Conservation (phyloP, 2,329 filamentous ascomycete species). For the Corynespora cassiicola region DNA sequence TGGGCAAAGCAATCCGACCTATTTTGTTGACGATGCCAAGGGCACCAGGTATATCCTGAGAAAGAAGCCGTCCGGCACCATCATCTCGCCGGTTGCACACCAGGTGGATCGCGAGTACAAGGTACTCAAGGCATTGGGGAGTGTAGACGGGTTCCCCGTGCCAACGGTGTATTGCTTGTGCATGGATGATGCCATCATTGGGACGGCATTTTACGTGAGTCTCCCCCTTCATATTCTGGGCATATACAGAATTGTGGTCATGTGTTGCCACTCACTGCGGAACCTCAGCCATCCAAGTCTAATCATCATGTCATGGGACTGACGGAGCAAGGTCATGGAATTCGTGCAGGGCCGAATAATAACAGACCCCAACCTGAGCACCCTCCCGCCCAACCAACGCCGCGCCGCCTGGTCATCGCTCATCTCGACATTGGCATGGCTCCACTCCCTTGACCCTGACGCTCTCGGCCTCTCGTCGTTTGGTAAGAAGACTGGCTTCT, state of each 20-base stretch:
- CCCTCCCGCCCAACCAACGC: conserved; percentile 68
- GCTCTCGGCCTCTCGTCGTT: conserved; percentile 73
- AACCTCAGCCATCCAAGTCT: neutral
- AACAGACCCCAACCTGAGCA: conserved; percentile 81
- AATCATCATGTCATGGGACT: no score
- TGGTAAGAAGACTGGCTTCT: conserved; percentile 78
- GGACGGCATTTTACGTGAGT: conserved; percentile 80
- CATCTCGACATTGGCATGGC: conserved; percentile 78
- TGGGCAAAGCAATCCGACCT: conserved; percentile 96
- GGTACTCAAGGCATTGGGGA: conserved; percentile 78
- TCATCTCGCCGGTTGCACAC: conserved; percentile 92
- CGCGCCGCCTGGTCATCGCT: conserved; percentile 55
- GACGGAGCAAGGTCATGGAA: conserved; percentile 77
- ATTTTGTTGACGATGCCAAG: conserved; percentile 76
- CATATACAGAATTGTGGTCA: neutral
- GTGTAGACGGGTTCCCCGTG: conserved; percentile 80
- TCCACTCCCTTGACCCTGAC: conserved; percentile 76
- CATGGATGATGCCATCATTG: conserved; percentile 78
- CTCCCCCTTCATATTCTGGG: neutral
- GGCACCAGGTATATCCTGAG: conserved; percentile 81
- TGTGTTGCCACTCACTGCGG: neutral
- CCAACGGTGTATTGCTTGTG: conserved; percentile 85
- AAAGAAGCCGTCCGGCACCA: conserved; percentile 92
- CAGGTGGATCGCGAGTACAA: conserved; percentile 94
- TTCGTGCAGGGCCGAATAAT: conserved; percentile 93